phyloP scores from a whole-genome alignment of 2,329 filamentous ascomycete genomes.

The Aureobasidium lini region DNA sequence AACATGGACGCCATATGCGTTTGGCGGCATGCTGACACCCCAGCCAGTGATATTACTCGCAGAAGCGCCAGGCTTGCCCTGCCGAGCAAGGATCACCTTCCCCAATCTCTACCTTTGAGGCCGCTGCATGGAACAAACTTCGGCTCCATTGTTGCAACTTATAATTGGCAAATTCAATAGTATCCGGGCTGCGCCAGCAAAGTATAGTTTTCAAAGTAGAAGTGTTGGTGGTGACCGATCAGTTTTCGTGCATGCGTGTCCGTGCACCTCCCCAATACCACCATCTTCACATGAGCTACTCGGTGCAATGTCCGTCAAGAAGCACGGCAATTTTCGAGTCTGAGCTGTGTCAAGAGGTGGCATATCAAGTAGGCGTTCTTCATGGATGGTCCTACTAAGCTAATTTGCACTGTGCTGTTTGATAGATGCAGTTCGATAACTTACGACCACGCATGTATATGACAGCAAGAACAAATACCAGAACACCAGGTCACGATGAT shows the following conservation, averaged over 20 bases:
- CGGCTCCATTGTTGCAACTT: not conserved
- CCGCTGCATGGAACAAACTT: not conserved
- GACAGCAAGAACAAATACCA: no score
- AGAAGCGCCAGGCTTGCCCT: not conserved
- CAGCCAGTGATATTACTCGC: not conserved
- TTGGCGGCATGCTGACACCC: not conserved
- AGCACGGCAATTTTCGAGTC: no score
- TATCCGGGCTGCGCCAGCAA: not conserved
- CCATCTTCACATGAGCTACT: no score
- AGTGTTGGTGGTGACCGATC: not conserved
- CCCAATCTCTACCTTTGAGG: not conserved
- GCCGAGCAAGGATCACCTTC: not conserved
- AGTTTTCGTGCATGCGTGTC: not conserved
- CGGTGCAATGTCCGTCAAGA: no score
- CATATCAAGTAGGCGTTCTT: no score
- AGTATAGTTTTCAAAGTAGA: not conserved
- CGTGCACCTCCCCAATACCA: not conserved
- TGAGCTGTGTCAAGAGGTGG: no score
- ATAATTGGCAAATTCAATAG: not conserved
- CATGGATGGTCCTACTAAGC: no score
- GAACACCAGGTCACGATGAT: no score
- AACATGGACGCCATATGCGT: constrained; percentile 1
- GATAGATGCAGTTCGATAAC: no score
- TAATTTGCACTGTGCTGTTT: no score
- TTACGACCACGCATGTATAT: no score